Conservation (phyloP, 805 yeast species). For the Candida tallmaniae region DNA sequence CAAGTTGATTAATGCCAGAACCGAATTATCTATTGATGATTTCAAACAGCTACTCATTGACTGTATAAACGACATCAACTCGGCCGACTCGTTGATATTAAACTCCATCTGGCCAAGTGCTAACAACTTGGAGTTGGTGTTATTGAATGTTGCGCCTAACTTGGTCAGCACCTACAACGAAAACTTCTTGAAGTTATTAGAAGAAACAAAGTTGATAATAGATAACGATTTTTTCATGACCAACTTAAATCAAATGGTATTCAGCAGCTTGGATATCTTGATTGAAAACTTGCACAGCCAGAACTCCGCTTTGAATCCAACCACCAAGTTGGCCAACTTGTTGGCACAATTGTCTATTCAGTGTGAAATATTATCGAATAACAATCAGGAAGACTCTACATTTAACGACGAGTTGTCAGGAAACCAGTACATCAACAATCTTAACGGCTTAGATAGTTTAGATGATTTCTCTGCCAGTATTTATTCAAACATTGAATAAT, state of each 20-base stretch:
- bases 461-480: conserved; percentile 89
- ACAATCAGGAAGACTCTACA: conserved; percentile 7
- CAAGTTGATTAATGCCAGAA: conserved; percentile 62
- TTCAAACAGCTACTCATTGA: conserved; percentile 36
- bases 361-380: conserved; percentile 46
- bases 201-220: conserved; percentile 43
- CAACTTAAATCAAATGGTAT: conserved; percentile 30
- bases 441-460: conserved; percentile 50
- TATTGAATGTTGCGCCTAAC: conserved; percentile 45
- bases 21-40: conserved; percentile 61
- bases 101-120: conserved; percentile 34
- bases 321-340: conserved; percentile 55
- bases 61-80: conserved; percentile 19
- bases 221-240: conserved; percentile 26
- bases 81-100: conserved; percentile 13
- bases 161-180: conserved; percentile 33
- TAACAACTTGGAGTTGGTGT: conserved; percentile 40
- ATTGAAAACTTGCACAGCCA: conserved; percentile 25
- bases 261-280: conserved; percentile 32
- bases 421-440: conserved; percentile 31
- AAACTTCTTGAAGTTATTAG: conserved; percentile 35
- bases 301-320: conserved; percentile 7
- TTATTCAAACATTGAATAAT: conserved; percentile 66
- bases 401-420: conserved; percentile 22
- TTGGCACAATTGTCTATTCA: conserved; percentile 68